Evolutionary conservation across 2,329 filamentous ascomycete species (phyloP).

Genomic region (Dactylonectria estremocensis): DNA sequence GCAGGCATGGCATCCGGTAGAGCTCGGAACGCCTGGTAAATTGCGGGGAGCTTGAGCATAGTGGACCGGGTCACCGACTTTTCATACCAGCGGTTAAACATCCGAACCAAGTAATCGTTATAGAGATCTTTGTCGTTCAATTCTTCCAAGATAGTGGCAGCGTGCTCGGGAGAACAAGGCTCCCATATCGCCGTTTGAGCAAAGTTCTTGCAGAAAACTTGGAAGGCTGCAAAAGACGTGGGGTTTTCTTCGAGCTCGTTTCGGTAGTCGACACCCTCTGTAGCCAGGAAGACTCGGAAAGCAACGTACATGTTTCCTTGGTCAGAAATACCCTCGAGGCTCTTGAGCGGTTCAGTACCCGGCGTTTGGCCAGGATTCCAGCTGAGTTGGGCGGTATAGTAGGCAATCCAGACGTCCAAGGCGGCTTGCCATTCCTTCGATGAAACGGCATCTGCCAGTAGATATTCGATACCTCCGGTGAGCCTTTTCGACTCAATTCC

Average conservation of each 20-base stretch:
- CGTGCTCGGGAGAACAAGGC: conserved; percentile 53
- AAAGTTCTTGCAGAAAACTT: conserved; percentile 50
- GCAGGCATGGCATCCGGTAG: conserved; percentile 58
- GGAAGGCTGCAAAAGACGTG: conserved; percentile 44
- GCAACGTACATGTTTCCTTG: conserved; percentile 52
- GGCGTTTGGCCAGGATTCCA: conserved; percentile 23
- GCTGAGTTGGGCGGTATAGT: conserved; percentile 44
- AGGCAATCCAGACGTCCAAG: conserved; percentile 56
- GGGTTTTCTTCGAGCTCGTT: conserved; percentile 42
- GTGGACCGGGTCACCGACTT: conserved; percentile 49
- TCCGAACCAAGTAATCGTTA: conserved; percentile 59
- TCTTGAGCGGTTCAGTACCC: conserved; percentile 35
- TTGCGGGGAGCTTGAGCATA: conserved; percentile 54
- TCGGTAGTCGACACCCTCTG: conserved; percentile 44
- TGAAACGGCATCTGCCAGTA: conserved; percentile 60
- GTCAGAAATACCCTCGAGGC: conserved; percentile 47
- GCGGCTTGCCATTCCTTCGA: conserved; percentile 55
- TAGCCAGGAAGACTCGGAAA: conserved; percentile 53
- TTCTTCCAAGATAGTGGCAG: conserved; percentile 57
- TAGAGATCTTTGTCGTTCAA: conserved; percentile 59
- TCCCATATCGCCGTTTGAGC: conserved; percentile 52
- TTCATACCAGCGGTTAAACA: conserved; percentile 50
- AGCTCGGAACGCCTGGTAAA: conserved; percentile 64
- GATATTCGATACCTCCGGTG: conserved; percentile 59
- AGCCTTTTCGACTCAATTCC: conserved; percentile 55